Percentiles rank a stretch among this genome's conserved stretches.
phyloP scores from a whole-genome alignment of 805 yeast genomes.

The Komagataella pseudopastoris region DNA sequence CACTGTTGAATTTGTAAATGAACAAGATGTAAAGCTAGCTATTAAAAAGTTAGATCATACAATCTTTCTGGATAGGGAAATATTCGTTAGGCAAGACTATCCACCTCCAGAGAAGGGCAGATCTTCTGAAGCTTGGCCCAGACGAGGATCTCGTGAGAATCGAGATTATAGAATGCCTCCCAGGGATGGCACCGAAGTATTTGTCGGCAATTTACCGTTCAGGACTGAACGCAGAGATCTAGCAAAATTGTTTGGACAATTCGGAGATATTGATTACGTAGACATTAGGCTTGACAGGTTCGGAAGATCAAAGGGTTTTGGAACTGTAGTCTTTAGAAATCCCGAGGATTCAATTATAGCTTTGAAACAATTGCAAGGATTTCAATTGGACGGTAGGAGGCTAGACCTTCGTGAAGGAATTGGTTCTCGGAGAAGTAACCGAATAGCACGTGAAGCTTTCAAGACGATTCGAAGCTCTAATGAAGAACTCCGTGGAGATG shows the following conservation, averaged over 20 bases:
- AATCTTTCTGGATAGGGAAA: constrained; percentile 56
- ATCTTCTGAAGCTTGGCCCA: constrained; percentile 3
- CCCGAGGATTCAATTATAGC: constrained; percentile 63
- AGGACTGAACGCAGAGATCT: constrained; percentile 74
- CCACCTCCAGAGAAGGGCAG: constrained; percentile 53
- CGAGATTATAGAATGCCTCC: constrained; percentile 6
- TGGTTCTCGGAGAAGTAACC: constrained; percentile 9
- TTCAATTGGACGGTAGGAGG: constrained; percentile 59
- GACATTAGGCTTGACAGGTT: constrained; percentile 53
- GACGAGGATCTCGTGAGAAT: constrained; percentile 5
- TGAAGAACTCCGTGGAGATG: constrained; percentile 48
- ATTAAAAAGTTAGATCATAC: constrained; percentile 57
- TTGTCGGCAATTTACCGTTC: constrained; percentile 74
- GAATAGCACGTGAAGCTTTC: constrained; percentile 2
- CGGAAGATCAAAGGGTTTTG: constrained; percentile 80
- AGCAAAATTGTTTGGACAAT: constrained; percentile 69
- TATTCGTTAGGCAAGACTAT: constrained; percentile 83
- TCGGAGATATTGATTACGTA: constrained; percentile 72
- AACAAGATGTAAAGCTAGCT: constrained; percentile 58
- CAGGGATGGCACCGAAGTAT: constrained; percentile 37
- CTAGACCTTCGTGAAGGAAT: constrained; percentile 74
- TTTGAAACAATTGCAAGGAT: constrained; percentile 53
- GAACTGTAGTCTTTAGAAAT: constrained; percentile 59
- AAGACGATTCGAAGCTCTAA: constrained; percentile 43
- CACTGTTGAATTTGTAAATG: constrained; percentile 67